Conservation (phyloP, 345 rosid genomes). For the Cardiospermum halicacabum region DNA sequence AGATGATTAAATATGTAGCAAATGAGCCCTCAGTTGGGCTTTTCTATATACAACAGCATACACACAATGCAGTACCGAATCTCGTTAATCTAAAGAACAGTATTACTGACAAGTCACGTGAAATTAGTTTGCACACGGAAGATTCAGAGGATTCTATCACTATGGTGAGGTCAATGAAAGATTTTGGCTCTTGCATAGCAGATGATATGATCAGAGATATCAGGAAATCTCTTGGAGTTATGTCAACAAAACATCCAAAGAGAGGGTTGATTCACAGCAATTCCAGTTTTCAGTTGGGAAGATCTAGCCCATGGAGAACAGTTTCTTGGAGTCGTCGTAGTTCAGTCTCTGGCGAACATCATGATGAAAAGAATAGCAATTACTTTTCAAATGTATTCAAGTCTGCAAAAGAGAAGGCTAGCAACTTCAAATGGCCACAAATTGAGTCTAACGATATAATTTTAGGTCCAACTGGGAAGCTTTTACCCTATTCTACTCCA, state of each 20-base stretch:
- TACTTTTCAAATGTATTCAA: slow-evolving; percentile 62
- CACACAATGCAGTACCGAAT: slow-evolving; percentile 69
- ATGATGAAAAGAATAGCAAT: slow-evolving; percentile 28
- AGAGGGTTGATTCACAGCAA: slow-evolving; percentile 48
- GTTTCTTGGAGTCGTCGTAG: slow-evolving; percentile 36
- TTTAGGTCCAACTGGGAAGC: slow-evolving; percentile 24
- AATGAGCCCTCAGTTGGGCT: slow-evolving; percentile 96
- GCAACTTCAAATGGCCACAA: slow-evolving; percentile 66
- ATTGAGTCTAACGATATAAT: slow-evolving; percentile 48
- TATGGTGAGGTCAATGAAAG: slow-evolving; percentile 75
- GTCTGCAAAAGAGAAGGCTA: slow-evolving; percentile 70
- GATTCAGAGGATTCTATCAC: slow-evolving; percentile 77
- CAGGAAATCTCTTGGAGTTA: slow-evolving; percentile 45
- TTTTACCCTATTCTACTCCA: slow-evolving; percentile 19
- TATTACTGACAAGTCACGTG: slow-evolving; percentile 50
- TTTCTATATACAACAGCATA: slow-evolving; percentile 81
- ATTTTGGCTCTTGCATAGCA: slow-evolving; percentile 58
- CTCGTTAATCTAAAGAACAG: slow-evolving; percentile 50
- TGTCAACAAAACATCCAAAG: slow-evolving; percentile 69
- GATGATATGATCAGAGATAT: slow-evolving; percentile 91
- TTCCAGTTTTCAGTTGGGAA: slow-evolving; percentile 37
- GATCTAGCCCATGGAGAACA: slow-evolving; percentile 47
- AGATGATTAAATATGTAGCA: slow-evolving; percentile 88
- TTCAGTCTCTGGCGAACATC: slow-evolving; percentile 31
- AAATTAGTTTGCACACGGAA: slow-evolving; percentile 60